These are phyloP conservation scores for Luvunga scandens DNA, from an alignment of 345 rosid genomes.

Conservation along the genomic window DNA sequence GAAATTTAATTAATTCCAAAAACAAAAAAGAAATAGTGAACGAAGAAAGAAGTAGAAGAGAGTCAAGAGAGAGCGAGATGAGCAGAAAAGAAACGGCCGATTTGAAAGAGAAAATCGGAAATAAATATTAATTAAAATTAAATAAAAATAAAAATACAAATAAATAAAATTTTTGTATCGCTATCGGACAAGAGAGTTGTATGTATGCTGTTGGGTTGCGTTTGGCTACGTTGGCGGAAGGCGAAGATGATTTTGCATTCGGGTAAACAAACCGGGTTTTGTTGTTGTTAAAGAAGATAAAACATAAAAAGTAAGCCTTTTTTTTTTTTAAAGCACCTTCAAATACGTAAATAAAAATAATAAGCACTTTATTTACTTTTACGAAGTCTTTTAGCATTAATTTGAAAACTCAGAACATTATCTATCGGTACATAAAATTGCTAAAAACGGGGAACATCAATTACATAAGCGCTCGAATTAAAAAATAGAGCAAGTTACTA, in stretches of 20 bases:
- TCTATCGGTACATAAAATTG: too few species aligned
- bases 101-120: not conserved
- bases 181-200: not conserved
- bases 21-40: not conserved
- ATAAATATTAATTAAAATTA: not conserved
- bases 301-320: not conserved
- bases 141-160: too few species aligned
- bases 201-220: not conserved
- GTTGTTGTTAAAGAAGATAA: not conserved
- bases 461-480: too few species aligned
- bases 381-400: too few species aligned
- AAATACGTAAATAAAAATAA: too few species aligned
- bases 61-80: not conserved
- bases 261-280: not conserved
- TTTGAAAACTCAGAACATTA: too few species aligned
- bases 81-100: not conserved
- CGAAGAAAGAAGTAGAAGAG: not conserved
- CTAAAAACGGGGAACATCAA: too few species aligned
- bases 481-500: too few species aligned
- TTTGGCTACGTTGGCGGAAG: not conserved
- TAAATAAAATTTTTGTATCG: not conserved
- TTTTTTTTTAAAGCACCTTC: not conserved
- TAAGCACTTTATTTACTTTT: not conserved
- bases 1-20: not conserved
- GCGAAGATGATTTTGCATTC: not conserved